Evolutionary conservation across 2,329 filamentous ascomycete genomes (phyloP).

Genomic region (Cordyceps pruinosa): DNA sequence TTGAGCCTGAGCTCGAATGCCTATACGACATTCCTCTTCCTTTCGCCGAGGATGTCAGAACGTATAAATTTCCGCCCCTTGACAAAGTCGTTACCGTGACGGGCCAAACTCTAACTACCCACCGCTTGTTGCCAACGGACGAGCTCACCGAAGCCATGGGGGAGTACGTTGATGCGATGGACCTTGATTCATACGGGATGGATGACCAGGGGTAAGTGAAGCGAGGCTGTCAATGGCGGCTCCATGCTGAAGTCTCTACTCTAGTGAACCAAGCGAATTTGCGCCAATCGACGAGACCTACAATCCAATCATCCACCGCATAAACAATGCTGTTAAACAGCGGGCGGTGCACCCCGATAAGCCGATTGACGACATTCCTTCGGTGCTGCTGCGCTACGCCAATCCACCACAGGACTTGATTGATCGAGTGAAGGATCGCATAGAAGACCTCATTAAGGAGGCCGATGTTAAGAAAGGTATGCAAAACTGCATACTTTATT

Average conservation of each 20-base stretch:
- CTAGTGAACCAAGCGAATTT: conserved; percentile 55
- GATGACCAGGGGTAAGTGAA: conserved; percentile 65
- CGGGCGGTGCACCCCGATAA: conserved; percentile 69
- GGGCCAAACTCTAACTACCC: conserved; percentile 70
- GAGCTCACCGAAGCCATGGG: conserved; percentile 76
- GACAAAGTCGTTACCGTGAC: conserved; percentile 84
- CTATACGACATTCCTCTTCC: conserved; percentile 85
- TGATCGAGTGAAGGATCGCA: conserved; percentile 44
- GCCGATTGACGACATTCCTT: conserved; percentile 53
- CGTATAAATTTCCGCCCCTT: conserved; percentile 86
- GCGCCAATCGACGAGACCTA: conserved; percentile 74
- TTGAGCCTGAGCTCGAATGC: conserved; percentile 75
- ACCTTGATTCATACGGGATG: conserved; percentile 62
- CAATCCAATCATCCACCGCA: conserved; percentile 78
- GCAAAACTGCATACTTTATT: neutral
- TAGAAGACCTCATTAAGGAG: conserved; percentile 58
- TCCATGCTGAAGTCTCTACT: conserved; percentile 19
- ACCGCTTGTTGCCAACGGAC: conserved; percentile 73
- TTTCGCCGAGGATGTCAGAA: conserved; percentile 84
- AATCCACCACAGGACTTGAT: conserved; percentile 63
- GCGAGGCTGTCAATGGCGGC: too few relatives aligned
- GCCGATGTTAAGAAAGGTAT: conserved; percentile 79
- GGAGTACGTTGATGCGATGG: conserved; percentile 89
- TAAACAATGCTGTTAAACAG: conserved; percentile 78
- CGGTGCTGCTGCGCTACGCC: conserved; percentile 65